phyloP scores from a whole-genome alignment of 169 alveolate species.

The Plasmodium vinckei region DNA sequence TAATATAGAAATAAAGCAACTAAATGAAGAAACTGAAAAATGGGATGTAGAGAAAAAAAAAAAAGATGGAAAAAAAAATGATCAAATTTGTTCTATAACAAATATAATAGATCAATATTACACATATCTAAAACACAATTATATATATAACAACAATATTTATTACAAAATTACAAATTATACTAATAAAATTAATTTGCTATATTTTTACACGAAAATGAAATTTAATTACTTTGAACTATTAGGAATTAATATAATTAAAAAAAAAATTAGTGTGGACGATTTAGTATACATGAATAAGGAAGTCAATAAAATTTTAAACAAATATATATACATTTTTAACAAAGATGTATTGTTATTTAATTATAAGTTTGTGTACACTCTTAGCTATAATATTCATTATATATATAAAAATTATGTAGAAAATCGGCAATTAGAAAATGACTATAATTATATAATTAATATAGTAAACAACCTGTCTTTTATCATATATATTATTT shows the following conservation, averaged over 20 bases:
- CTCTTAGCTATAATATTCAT: constrained; percentile 59
- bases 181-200: constrained; percentile 26
- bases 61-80: neutral
- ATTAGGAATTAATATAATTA: constrained; percentile 65
- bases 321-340: constrained; percentile 67
- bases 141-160: constrained; percentile 42
- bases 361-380: constrained; percentile 65
- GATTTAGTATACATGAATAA: constrained; percentile 63
- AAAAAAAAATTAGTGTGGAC: constrained; percentile 67
- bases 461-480: constrained; percentile 47
- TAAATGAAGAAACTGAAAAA: constrained; percentile 10
- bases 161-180: constrained; percentile 43
- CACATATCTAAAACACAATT: constrained; percentile 10
- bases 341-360: constrained; percentile 59
- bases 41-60: neutral
- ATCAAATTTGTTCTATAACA: neutral
- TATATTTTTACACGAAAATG: constrained; percentile 25
- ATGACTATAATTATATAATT: constrained; percentile 48
- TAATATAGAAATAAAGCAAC: neutral
- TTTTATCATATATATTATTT: constrained; percentile 30
- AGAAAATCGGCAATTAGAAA: constrained; percentile 32
- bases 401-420: constrained; percentile 64
- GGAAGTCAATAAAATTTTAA: constrained; percentile 56
- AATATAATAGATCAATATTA: neutral
- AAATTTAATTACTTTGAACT: constrained; percentile 52